Evolutionary conservation across 441 rosid species (phyloP).

Genomic region (Raphanus hybrid): DNA sequence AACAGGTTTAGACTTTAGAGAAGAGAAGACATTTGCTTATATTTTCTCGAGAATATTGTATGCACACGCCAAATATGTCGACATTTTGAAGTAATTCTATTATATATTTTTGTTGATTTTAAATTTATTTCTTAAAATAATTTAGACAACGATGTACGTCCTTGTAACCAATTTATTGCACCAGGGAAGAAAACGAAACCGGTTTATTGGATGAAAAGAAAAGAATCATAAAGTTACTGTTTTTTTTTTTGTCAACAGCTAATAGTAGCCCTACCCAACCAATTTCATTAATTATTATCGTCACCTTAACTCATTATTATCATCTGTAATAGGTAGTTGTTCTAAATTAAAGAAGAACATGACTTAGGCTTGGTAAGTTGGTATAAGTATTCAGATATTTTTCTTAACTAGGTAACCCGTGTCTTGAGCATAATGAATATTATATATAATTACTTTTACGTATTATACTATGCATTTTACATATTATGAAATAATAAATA

Average conservation of each 20-base stretch:
- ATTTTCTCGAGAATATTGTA: background rate
- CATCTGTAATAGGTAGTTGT: background rate
- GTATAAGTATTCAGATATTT: too few species aligned
- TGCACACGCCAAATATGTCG: slow-evolving; percentile 41
- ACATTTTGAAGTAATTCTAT: slow-evolving; percentile 31
- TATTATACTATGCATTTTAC: too few species aligned
- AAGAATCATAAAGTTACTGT: background rate
- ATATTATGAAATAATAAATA: too few species aligned
- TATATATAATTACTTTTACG: too few species aligned
- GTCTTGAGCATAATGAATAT: too few species aligned
- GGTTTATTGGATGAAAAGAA: background rate
- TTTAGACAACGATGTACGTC: background rate
- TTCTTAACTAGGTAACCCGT: too few species aligned
- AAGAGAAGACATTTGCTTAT: background rate
- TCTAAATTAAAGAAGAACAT: background rate
- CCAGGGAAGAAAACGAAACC: background rate
- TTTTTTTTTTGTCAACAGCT: background rate
- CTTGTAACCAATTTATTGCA: slow-evolving; percentile 9
- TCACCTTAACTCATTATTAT: background rate
- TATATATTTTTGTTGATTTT: background rate
- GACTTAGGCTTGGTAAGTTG: background rate
- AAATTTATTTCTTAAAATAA: background rate
- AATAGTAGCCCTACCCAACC: background rate
- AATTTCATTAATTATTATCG: background rate
- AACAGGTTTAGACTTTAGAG: slow-evolving; percentile 15